These are phyloP conservation scores for Colletotrichum simmondsii DNA, from an alignment of 2,329 filamentous ascomycete genomes.

Conservation along the genomic window DNA sequence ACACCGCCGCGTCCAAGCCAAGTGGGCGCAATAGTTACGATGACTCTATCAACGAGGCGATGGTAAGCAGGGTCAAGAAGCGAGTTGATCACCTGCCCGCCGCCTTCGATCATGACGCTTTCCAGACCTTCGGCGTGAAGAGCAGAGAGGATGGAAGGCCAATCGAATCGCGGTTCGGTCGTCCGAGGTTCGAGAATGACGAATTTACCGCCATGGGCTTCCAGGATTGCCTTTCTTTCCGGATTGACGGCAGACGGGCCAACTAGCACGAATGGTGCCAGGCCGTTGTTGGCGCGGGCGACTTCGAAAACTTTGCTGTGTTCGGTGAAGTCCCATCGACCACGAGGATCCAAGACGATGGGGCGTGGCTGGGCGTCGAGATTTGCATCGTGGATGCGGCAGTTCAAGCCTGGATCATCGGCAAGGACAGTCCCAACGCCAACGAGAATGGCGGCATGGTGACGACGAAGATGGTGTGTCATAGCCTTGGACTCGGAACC, in stretches of 20 bases:
- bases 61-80: constrained; percentile 73
- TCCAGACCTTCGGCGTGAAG: constrained; percentile 70
- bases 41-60: constrained; percentile 77
- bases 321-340: constrained; percentile 74
- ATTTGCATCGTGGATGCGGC: constrained; percentile 73
- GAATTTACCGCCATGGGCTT: constrained; percentile 64
- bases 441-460: constrained; percentile 86
- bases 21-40: constrained; percentile 89
- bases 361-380: constrained; percentile 76
- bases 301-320: constrained; percentile 74
- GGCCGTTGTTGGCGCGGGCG: constrained; percentile 72
- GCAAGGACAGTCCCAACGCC: constrained; percentile 86
- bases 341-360: constrained; percentile 81
- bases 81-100: constrained; percentile 83
- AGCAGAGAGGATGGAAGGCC: constrained; percentile 71
- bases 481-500: constrained; percentile 87
- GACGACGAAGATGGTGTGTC: constrained; percentile 89
- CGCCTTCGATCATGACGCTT: constrained; percentile 94
- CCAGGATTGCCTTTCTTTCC: constrained; percentile 54
- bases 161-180: constrained; percentile 62
- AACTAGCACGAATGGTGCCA: constrained; percentile 79
- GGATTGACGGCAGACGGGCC: constrained; percentile 53
- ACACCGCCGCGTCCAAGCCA: constrained; percentile 91
- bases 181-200: constrained; percentile 47
- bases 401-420: constrained; percentile 89